These are phyloP conservation scores for Fusarium lateritium DNA, from an alignment of 2,329 filamentous ascomycete species.

Conservation along the genomic window DNA sequence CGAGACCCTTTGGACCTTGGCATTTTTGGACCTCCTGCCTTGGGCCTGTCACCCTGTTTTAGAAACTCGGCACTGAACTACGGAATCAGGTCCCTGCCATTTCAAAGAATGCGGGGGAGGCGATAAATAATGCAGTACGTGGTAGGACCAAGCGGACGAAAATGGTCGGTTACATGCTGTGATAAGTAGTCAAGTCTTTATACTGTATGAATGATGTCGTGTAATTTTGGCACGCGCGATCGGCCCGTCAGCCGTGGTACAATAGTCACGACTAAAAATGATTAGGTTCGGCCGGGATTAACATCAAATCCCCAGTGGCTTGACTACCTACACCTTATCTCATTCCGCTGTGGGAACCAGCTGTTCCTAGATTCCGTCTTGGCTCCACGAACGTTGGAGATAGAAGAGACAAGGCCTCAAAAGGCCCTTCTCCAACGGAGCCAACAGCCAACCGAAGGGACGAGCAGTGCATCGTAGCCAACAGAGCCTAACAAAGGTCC, in stretches of 20 bases:
- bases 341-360: neutral
- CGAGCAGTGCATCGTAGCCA: neutral
- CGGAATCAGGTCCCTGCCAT: conserved; percentile 11
- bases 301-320: neutral
- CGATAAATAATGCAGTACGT: neutral
- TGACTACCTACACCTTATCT: neutral
- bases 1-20: conserved; percentile 8
- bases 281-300: neutral
- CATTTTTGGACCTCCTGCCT: neutral
- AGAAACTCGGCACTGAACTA: conserved; percentile 5
- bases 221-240: neutral
- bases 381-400: neutral
- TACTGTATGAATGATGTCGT: neutral
- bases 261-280: no score
- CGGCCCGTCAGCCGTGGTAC: no score
- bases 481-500: conserved; percentile 31
- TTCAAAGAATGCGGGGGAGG: conserved; percentile 21
- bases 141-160: neutral
- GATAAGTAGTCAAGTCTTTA: neutral
- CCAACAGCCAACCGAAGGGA: neutral
- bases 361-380: neutral
- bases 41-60: neutral
- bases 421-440: conserved; percentile 30
- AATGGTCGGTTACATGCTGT: neutral
- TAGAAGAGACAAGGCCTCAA: neutral